These are phyloP conservation scores for Tricholoma sp. DNA, from an alignment of 768 basidiomycete genomes.

Conservation along the genomic window DNA sequence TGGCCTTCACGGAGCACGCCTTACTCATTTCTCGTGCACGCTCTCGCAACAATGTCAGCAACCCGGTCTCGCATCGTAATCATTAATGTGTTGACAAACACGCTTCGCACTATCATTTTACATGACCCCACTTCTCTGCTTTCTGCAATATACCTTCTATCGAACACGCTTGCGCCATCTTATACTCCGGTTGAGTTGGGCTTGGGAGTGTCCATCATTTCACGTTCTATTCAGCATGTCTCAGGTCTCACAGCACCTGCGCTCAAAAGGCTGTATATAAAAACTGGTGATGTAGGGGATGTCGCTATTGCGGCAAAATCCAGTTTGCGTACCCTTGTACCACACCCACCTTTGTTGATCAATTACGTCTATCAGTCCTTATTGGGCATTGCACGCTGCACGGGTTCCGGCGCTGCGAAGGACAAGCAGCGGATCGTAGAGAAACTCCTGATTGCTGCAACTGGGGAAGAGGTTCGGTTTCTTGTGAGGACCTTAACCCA, in stretches of 20 bases:
- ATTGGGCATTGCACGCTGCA: conserved; percentile 59
- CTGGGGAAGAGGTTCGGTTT: conserved; percentile 85
- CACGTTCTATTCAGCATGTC: conserved; percentile 65
- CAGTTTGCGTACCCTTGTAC: conserved; percentile 65
- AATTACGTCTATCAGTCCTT: conserved; percentile 63
- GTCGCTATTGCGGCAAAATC: conserved; percentile 83
- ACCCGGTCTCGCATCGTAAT: conserved; percentile 75
- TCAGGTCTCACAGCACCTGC: conserved; percentile 58
- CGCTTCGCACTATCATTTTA: conserved; percentile 60
- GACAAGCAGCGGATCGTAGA: conserved; percentile 76
- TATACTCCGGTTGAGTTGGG: conserved; percentile 70
- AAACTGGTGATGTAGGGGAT: conserved; percentile 80
- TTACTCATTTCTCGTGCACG: conserved; percentile 66
- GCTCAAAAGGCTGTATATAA: conserved; percentile 61
- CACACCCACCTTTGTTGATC: conserved; percentile 64
- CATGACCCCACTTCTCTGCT: conserved; percentile 67
- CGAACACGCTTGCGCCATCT: conserved; percentile 73
- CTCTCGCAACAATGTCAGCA: conserved; percentile 52
- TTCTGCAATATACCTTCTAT: conserved; percentile 75
- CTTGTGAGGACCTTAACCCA: conserved; percentile 69
- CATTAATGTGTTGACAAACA: conserved; percentile 65
- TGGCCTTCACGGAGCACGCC: conserved; percentile 46
- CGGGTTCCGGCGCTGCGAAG: conserved; percentile 71
- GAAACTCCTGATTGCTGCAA: conserved; percentile 75
- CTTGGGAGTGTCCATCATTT: conserved; percentile 62